Percentiles rank a stretch among this genome's conserved stretches.
Conservation (phyloP, 257 asterid species). For the Nemophila menziesii region DNA sequence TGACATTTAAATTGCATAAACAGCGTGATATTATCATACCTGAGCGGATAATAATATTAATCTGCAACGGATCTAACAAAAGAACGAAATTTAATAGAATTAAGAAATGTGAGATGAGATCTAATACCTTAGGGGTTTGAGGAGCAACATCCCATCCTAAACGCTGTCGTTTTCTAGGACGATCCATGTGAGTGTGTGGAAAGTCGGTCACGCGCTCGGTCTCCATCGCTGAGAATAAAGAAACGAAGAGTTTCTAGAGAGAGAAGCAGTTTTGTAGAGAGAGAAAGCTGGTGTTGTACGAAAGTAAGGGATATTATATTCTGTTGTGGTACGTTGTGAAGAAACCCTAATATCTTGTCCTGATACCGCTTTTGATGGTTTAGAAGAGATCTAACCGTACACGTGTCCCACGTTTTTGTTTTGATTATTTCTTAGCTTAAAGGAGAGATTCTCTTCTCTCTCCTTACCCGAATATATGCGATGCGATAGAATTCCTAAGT, state of each 20-base stretch:
- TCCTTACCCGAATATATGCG: too few relatives aligned
- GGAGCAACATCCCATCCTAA: constrained; percentile 93
- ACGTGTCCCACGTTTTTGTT: constrained; percentile 7
- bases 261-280: constrained; percentile 8
- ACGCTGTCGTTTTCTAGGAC: constrained; percentile 76
- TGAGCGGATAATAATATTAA: constrained; percentile 14
- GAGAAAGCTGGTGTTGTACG: constrained; percentile 5
- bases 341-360: constrained; percentile 4
- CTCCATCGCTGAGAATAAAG: constrained; percentile 50
- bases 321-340: constrained; percentile 10
- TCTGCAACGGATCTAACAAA: constrained; percentile 38
- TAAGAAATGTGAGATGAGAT: constrained; percentile 14
- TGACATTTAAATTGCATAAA: too few relatives aligned
- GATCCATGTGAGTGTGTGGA: constrained; percentile 47
- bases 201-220: constrained; percentile 86
- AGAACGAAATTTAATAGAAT: background rate
- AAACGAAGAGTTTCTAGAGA: constrained; percentile 8
- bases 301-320: too few relatives aligned
- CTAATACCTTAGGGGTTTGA: constrained; percentile 48
- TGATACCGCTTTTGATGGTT: background rate
- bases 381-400: constrained; percentile 10
- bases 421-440: background rate
- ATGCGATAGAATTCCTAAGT: too few relatives aligned
- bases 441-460: too few relatives aligned
- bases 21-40: constrained; percentile 17